phyloP scores from a whole-genome alignment of 2,329 filamentous ascomycete genomes.

The Alternaria infectoria region DNA sequence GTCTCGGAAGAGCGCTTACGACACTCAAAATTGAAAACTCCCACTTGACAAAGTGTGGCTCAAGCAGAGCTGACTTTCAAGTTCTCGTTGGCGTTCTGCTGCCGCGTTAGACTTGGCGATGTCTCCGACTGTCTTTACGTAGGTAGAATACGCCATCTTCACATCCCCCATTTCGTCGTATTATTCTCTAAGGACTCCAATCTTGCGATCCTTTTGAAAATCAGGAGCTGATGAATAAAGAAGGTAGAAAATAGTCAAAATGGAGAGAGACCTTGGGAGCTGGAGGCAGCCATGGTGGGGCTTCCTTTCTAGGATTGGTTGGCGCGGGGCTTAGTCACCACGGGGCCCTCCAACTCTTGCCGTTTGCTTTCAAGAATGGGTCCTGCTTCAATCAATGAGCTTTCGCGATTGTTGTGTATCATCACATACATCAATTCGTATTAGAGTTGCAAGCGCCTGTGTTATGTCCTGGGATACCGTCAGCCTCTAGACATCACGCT shows the following conservation, averaged over 20 bases:
- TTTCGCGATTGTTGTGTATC: neutral
- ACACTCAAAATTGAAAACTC: neutral
- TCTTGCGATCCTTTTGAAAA: neutral
- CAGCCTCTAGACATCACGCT: neutral
- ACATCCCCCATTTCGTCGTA: neutral
- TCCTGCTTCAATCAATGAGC: neutral
- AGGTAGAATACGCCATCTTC: neutral
- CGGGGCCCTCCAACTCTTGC: neutral
- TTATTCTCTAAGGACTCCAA: neutral
- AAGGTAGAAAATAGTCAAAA: neutral
- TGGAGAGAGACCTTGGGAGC: neutral
- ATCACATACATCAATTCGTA: neutral
- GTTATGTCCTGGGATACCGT: neutral
- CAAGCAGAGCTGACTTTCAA: neutral
- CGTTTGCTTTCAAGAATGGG: neutral
- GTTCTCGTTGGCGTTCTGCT: neutral
- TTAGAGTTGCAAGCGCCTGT: neutral
- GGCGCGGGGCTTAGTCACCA: neutral
- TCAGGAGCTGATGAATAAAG: neutral
- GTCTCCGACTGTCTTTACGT: neutral
- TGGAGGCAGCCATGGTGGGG: neutral
- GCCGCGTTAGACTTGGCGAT: neutral
- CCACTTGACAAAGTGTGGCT: neutral
- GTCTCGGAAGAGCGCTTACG: neutral
- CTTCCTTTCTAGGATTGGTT: neutral